These are phyloP conservation scores for Themeda triandra DNA, from an alignment of 176 grass and related monocot species.

Conservation along the genomic window DNA sequence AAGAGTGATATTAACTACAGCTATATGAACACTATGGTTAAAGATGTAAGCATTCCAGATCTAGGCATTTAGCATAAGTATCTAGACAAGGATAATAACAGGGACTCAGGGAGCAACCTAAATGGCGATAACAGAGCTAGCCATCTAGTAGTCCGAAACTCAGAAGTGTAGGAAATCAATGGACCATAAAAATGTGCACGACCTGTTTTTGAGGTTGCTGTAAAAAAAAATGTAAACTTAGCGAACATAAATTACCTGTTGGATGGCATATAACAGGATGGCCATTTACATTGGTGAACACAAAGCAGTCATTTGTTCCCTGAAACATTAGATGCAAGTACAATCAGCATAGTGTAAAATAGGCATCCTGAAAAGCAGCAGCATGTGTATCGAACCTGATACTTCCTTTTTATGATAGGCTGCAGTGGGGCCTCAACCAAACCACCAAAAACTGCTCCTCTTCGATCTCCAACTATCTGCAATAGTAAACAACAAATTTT, in stretches of 20 bases:
- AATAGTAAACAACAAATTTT: neutral
- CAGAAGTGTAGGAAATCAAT: neutral
- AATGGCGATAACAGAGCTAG: neutral
- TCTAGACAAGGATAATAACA: neutral
- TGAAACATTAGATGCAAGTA: slow-evolving; percentile 35
- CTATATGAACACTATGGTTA: neutral
- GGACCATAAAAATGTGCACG: neutral
- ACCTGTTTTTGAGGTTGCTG: neutral
- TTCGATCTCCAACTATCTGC: slow-evolving; percentile 83
- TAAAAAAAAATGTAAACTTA: neutral
- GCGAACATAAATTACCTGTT: slow-evolving; percentile 55
- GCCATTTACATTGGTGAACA: slow-evolving; percentile 76
- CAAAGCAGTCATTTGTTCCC: slow-evolving; percentile 83
- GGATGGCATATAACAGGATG: slow-evolving; percentile 78
- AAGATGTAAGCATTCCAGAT: neutral
- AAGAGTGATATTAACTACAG: neutral
- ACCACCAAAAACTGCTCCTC: slow-evolving; percentile 94
- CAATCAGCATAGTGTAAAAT: slow-evolving; percentile 12
- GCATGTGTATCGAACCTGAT: slow-evolving; percentile 61
- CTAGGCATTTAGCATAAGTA: neutral
- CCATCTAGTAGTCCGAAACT: neutral
- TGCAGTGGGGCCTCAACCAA: slow-evolving; percentile 85
- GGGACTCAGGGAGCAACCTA: neutral
- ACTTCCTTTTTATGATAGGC: slow-evolving; percentile 89
- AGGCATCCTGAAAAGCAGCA: slow-evolving; percentile 7